Conservation (phyloP, 805 yeast species). For the Candida gorgasii region DNA sequence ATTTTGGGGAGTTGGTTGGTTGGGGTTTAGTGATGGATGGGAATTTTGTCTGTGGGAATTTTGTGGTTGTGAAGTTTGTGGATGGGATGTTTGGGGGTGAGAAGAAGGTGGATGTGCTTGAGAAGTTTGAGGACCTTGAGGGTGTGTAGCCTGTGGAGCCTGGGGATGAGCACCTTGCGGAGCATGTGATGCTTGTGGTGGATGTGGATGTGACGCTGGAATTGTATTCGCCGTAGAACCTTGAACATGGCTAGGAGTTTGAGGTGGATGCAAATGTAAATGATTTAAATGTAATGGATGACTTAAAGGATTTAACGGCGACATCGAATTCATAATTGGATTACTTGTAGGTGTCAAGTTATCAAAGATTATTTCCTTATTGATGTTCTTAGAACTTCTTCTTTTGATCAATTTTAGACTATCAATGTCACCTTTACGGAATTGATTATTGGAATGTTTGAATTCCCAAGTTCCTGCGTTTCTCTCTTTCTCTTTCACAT, state of each 20-base stretch:
- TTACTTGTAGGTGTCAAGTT: constrained; percentile 16
- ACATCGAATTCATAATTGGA: constrained; percentile 1
- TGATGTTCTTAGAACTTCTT: constrained; percentile 52
- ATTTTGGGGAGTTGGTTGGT: constrained; percentile 2
- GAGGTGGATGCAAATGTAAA: background rate
- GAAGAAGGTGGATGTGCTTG: constrained; percentile 18
- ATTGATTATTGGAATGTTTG: constrained; percentile 75
- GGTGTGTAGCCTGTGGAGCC: background rate
- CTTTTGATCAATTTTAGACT: constrained; percentile 75
- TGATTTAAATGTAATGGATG: constrained; percentile 1
- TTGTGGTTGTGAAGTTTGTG: constrained; percentile 5
- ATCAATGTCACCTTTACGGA: constrained; percentile 79
- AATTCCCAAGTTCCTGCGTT: constrained; percentile 68
- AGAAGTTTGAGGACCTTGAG: constrained; percentile 8
- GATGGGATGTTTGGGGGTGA: background rate
- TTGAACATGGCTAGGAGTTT: no score
- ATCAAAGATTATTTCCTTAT: constrained; percentile 40
- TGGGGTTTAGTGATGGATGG: constrained; percentile 3
- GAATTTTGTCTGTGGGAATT: background rate
- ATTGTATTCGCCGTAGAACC: constrained; percentile 7
- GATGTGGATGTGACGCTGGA: background rate
- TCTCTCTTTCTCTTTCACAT: constrained; percentile 4
- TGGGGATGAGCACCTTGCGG: background rate
- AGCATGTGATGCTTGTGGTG: background rate
- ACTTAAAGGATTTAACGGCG: constrained; percentile 1